Conservation (phyloP, 1,139 yeast species). For the Arxiozyma slooffiae region DNA sequence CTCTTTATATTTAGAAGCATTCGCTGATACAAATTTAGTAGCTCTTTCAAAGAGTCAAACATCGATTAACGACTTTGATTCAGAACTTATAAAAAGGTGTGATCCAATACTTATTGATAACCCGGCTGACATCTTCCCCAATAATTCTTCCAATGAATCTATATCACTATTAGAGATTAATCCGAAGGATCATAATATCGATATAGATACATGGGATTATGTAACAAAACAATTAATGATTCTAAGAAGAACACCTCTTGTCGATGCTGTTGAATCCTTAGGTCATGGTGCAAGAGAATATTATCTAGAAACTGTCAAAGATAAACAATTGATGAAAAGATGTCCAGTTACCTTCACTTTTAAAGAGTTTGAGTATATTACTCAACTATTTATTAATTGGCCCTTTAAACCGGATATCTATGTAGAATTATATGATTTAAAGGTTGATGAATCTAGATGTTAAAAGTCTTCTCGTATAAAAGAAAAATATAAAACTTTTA, state of each 20-base stretch:
- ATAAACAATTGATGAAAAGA: slow-evolving; percentile 35
- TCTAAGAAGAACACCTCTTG: slow-evolving; percentile 40
- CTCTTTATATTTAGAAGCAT: slow-evolving; percentile 53
- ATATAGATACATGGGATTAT: slow-evolving; percentile 54
- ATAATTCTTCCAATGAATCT: slow-evolving; percentile 11
- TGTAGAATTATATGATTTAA: slow-evolving; percentile 4
- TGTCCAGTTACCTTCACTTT: slow-evolving; percentile 42
- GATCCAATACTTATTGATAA: slow-evolving; percentile 23
- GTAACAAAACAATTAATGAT: slow-evolving; percentile 58
- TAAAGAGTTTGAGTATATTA: slow-evolving; percentile 45
- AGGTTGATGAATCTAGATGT: neutral
- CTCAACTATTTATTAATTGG: slow-evolving; percentile 56
- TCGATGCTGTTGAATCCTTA: slow-evolving; percentile 42
- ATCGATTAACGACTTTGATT: slow-evolving; percentile 15
- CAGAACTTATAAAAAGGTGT: slow-evolving; percentile 13
- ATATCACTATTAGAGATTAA: slow-evolving; percentile 46
- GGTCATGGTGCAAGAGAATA: slow-evolving; percentile 83
- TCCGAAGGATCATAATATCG: slow-evolving; percentile 39
- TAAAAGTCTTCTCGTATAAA: too few species aligned
- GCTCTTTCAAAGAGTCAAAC: slow-evolving; percentile 36
- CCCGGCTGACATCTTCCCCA: slow-evolving; percentile 7
- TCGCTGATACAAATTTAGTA: slow-evolving; percentile 43
- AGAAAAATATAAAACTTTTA: too few species aligned
- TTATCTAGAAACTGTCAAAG: slow-evolving; percentile 35
- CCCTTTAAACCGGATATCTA: slow-evolving; percentile 69